Evolutionary conservation across 805 yeast species (phyloP).

Genomic region (Kockiozyma suomiensis): DNA sequence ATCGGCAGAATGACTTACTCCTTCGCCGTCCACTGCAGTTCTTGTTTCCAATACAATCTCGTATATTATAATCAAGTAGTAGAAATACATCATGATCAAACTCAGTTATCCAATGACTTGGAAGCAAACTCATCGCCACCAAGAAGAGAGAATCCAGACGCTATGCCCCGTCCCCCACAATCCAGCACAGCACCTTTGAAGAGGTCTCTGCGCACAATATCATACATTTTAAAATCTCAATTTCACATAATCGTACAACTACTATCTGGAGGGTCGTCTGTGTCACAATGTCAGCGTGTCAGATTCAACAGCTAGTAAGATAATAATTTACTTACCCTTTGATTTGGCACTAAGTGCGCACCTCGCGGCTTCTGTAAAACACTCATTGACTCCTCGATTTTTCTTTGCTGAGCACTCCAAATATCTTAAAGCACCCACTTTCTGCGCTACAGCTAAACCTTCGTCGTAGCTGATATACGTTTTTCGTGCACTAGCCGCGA

Average conservation of each 20-base stretch:
- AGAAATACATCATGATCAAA: no score
- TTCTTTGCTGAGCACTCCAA: constrained; percentile 96
- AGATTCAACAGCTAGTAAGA: neutral
- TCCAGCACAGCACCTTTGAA: neutral
- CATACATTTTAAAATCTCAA: constrained; percentile 6
- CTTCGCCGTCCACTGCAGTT: no score
- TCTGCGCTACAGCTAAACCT: constrained; percentile 89
- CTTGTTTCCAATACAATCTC: neutral
- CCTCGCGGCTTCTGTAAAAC: constrained; percentile 97
- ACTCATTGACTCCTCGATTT: constrained; percentile 98
- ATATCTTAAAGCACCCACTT: constrained; percentile 90
- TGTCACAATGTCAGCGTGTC: neutral
- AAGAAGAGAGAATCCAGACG: no score
- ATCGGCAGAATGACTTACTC: neutral
- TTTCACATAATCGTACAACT: constrained; percentile 28
- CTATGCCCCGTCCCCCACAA: no score
- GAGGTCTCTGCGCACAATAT: neutral
- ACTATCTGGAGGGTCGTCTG: constrained; percentile 28
- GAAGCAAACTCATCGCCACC: no score
- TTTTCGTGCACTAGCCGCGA: constrained; percentile 43
- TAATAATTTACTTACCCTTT: constrained; percentile 51
- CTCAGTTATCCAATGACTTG: no score
- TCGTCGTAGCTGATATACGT: constrained; percentile 83
- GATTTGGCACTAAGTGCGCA: constrained; percentile 90
- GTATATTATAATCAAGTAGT: neutral